Evolutionary conservation across 192 early-diverging fungal genomes (phyloP).

Genomic region (Coemansia sp.): DNA sequence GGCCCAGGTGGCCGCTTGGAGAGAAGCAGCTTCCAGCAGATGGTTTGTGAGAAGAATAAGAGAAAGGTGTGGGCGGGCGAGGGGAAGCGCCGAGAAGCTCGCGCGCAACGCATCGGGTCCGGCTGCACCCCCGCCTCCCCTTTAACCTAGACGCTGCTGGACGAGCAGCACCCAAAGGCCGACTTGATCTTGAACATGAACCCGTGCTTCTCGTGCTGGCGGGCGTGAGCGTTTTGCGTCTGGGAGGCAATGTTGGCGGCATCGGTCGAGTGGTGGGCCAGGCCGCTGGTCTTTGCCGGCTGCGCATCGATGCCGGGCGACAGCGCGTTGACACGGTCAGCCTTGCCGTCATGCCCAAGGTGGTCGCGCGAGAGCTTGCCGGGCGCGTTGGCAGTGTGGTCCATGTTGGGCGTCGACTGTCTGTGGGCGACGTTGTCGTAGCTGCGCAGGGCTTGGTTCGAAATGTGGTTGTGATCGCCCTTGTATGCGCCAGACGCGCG

Average conservation of each 20-base stretch:
- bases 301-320: constrained; percentile 18
- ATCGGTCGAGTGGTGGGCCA: constrained; percentile 37
- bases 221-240: constrained; percentile 3
- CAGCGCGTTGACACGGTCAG: constrained; percentile 3
- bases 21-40: no score
- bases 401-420: constrained; percentile 40
- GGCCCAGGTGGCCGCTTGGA: no score
- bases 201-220: constrained; percentile 43
- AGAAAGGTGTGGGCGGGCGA: no score
- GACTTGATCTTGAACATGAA: constrained; percentile 52
- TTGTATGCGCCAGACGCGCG: constrained; percentile 45
- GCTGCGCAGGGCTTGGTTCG: constrained; percentile 46
- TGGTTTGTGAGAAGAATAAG: no score
- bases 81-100: no score
- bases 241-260: constrained; percentile 25
- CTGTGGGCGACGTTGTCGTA: constrained; percentile 34
- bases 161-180: constrained; percentile 46
- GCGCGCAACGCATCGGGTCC: no score
- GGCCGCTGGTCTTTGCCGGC: constrained; percentile 17
- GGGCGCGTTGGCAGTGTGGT: constrained; percentile 36
- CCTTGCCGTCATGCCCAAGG: constrained; percentile 23
- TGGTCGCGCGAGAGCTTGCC: constrained; percentile 39
- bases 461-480: constrained; percentile 42
- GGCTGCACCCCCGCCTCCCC: no score
- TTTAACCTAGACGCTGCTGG: constrained; percentile 20